phyloP scores from a whole-genome alignment of 345 rosid species.

The Aquilaria sinensis region DNA sequence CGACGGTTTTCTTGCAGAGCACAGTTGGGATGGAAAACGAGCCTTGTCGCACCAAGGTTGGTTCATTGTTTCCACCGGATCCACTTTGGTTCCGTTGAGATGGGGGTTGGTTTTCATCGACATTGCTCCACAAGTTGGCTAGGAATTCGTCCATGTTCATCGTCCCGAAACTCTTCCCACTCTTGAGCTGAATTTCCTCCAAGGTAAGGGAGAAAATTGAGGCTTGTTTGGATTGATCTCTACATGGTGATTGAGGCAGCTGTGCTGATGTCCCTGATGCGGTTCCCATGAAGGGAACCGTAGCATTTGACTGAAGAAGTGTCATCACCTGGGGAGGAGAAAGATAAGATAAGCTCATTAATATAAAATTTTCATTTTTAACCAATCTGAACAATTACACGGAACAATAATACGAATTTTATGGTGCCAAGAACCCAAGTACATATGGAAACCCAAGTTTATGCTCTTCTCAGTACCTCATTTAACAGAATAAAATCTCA shows the following conservation, averaged over 20 bases:
- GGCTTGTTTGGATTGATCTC: conserved; percentile 28
- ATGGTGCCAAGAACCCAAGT: no score
- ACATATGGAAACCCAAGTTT: no score
- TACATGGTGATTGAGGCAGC: conserved; percentile 11
- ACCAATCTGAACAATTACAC: not conserved
- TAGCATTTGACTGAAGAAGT: conserved; percentile 10
- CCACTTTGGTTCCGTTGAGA: conserved; percentile 11
- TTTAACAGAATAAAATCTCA: no score
- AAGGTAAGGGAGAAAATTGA: conserved; percentile 70
- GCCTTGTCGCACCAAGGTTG: conserved; percentile 44
- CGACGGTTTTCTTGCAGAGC: conserved; percentile 80
- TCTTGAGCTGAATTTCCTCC: conserved; percentile 70
- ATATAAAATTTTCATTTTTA: no score
- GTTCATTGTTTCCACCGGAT: conserved; percentile 1
- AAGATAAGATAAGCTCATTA: not conserved
- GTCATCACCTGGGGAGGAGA: conserved; percentile 12
- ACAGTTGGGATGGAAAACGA: conserved; percentile 68
- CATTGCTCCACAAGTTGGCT: conserved; percentile 56
- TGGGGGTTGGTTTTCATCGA: conserved; percentile 35
- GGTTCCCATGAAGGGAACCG: conserved; percentile 3
- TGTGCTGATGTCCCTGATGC: conserved; percentile 6
- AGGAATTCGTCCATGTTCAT: conserved; percentile 97
- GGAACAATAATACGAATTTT: not conserved
- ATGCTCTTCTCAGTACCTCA: no score
- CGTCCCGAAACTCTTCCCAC: conserved; percentile 72